These are phyloP conservation scores for Talaromyces sp. DNA, from an alignment of 2,329 filamentous ascomycete species.

Conservation along the genomic window DNA sequence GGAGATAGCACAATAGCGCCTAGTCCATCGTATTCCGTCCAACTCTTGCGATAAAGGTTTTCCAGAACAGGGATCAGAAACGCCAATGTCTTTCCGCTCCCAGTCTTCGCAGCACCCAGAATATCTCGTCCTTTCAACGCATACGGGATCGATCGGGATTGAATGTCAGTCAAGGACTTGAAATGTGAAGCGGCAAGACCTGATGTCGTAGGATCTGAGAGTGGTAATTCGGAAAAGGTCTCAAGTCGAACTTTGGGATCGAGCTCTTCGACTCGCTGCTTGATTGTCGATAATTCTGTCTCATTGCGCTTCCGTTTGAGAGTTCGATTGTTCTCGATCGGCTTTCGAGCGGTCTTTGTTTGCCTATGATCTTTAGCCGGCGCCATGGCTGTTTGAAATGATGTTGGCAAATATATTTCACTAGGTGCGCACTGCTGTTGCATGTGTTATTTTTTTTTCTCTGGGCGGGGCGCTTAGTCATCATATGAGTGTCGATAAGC, in stretches of 20 bases:
- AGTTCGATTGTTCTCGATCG: constrained; percentile 27
- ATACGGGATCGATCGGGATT: constrained; percentile 81
- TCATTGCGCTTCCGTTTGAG: constrained; percentile 48
- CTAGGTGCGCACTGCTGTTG: neutral
- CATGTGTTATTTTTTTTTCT: constrained; percentile 20
- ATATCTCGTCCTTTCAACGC: constrained; percentile 84
- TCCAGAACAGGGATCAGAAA: constrained; percentile 91
- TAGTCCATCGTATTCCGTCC: constrained; percentile 86
- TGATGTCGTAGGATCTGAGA: constrained; percentile 73
- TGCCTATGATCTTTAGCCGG: constrained; percentile 23
- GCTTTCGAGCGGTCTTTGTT: constrained; percentile 21
- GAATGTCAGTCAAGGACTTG: constrained; percentile 85
- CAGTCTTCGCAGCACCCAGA: constrained; percentile 90
- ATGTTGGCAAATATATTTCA: no score
- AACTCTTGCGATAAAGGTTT: constrained; percentile 82
- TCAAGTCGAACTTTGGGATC: constrained; percentile 52
- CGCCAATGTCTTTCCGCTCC: constrained; percentile 90
- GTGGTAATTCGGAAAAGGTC: constrained; percentile 77
- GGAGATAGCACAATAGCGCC: constrained; percentile 91
- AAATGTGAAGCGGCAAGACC: constrained; percentile 87
- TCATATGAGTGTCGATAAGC: constrained; percentile 30
- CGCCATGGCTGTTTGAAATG: constrained; percentile 29
- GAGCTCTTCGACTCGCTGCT: constrained; percentile 44
- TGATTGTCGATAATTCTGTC: constrained; percentile 42
- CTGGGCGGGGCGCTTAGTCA: constrained; percentile 34